Evolutionary conservation across 2,329 filamentous ascomycete genomes (phyloP).

Genomic region (Monosporascus sp.): DNA sequence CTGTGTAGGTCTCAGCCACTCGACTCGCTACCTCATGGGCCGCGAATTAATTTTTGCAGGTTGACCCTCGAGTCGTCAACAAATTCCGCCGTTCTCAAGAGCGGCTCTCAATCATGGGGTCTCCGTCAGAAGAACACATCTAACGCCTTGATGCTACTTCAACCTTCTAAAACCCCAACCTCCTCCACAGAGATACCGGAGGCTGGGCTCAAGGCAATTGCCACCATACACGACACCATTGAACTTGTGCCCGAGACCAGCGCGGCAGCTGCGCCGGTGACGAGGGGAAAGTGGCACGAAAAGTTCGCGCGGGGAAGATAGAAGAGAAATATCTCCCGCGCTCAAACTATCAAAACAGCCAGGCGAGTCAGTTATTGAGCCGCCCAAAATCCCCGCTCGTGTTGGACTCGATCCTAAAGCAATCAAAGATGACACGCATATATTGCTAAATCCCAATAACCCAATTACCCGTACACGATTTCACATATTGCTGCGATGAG

Average conservation of each 20-base stretch:
- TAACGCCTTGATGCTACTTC: slow-evolving; percentile 57
- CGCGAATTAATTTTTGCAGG: slow-evolving; percentile 23
- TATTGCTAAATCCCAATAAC: too few relatives aligned
- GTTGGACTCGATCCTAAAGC: too few relatives aligned
- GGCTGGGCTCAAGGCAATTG: slow-evolving; percentile 42
- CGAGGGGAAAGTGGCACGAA: slow-evolving; percentile 56
- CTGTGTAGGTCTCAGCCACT: slow-evolving; percentile 38
- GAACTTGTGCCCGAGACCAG: slow-evolving; percentile 48
- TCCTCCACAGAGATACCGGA: slow-evolving; percentile 20
- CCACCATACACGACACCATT: slow-evolving; percentile 58
- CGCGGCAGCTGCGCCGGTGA: slow-evolving; percentile 21
- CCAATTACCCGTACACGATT: too few relatives aligned
- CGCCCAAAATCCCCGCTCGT: too few relatives aligned
- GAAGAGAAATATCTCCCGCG: background rate
- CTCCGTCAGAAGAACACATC: slow-evolving; percentile 65
- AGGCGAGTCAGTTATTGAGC: too few relatives aligned
- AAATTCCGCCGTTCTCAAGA: slow-evolving; percentile 48
- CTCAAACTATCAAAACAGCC: too few relatives aligned
- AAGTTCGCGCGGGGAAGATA: slow-evolving; percentile 47
- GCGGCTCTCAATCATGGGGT: slow-evolving; percentile 48
- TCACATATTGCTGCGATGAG: too few relatives aligned
- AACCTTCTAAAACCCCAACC: slow-evolving; percentile 19
- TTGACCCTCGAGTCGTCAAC: slow-evolving; percentile 46
- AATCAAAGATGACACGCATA: too few relatives aligned
- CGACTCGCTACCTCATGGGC: background rate